Base-by-base conservation (phyloP, 78 protist species). In the Dictyostelium purpureum region DNA sequence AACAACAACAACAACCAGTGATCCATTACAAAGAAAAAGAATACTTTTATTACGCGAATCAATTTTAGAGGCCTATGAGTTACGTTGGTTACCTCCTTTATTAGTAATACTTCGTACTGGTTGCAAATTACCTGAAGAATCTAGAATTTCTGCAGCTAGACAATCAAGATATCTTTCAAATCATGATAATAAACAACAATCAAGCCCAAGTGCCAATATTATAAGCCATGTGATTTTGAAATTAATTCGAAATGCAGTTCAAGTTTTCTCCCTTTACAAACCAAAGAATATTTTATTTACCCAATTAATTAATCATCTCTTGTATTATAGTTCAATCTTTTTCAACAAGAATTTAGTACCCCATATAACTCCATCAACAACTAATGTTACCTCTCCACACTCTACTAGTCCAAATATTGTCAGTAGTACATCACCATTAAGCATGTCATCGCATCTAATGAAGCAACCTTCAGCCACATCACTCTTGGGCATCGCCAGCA, bases 161-260 rank as follows among this genome's bases (percentile, higher is more conserved):
- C 92, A 85, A 59, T 85, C 92, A 45, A 21, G 76, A 45, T 85
- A 59, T 31, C 74, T 85, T 2, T 45, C 83, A 1, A 37, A 31
- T n/a, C 92, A 85, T 31, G 92, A 85, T 37, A 85, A 85, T 67
- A 85, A 85, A 59, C 80, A 59, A 11, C 65, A 73, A 16, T 77
- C 92, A 12, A 49, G 75, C 11, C 92, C 92, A 51, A 24, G 81
- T 31, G 81, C 92, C 79, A 75, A 63, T 14, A 85, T 85, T 7
- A 85, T 85, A 6, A 73, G 82, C 6, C 54, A 45, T 6, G 2
- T 85, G 6, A 10, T 85, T 4, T 38, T 85, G 11, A 85, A 85
- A 73, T 43, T 85, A 19, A 33, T 85, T 12, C 6, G 75, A 21
- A 85, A 73, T 59, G 92, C 92, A 1, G 70, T 85, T 12, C 9